Evolutionary conservation across 1,139 yeast species (phyloP).

Genomic region (Saccharomyces pastorianus): DNA sequence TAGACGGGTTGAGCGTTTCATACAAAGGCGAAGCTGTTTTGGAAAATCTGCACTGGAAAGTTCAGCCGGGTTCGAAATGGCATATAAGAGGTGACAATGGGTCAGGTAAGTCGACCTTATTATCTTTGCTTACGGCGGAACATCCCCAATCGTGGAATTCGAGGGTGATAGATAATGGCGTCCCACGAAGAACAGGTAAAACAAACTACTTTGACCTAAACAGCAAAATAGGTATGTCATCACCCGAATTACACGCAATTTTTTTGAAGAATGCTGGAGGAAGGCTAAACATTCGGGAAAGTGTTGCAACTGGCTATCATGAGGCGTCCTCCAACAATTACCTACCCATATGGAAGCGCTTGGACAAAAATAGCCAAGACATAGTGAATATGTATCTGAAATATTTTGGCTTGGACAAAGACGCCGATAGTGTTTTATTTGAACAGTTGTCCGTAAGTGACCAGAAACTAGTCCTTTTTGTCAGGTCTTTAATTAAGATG

Average conservation of each 20-base stretch:
- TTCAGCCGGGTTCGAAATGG: constrained; percentile 72
- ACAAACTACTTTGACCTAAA: constrained; percentile 74
- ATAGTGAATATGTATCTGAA: constrained; percentile 33
- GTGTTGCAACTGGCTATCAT: constrained; percentile 67
- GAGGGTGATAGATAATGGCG: constrained; percentile 56
- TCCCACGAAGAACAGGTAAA: constrained; percentile 65
- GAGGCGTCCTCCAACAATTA: constrained; percentile 50
- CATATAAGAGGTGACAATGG: constrained; percentile 87
- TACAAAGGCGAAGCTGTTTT: constrained; percentile 59
- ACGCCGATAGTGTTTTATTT: constrained; percentile 36
- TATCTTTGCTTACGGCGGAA: constrained; percentile 81
- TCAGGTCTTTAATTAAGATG: constrained; percentile 65
- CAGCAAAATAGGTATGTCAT: constrained; percentile 70
- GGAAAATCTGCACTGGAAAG: constrained; percentile 54
- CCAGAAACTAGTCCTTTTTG: constrained; percentile 70
- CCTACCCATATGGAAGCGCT: constrained; percentile 34
- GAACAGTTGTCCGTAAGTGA: constrained; percentile 54
- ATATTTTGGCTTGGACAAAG: constrained; percentile 31
- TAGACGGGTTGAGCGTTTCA: constrained; percentile 55
- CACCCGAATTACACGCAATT: constrained; percentile 86
- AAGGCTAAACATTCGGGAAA: constrained; percentile 43
- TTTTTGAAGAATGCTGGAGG: constrained; percentile 44
- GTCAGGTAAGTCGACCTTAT: constrained; percentile 81
- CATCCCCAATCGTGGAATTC: constrained; percentile 95
- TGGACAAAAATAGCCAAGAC: constrained; percentile 33